These are phyloP conservation scores for Aspergillus phoenicis DNA, from an alignment of 2,329 filamentous ascomycete species.

Conservation along the genomic window DNA sequence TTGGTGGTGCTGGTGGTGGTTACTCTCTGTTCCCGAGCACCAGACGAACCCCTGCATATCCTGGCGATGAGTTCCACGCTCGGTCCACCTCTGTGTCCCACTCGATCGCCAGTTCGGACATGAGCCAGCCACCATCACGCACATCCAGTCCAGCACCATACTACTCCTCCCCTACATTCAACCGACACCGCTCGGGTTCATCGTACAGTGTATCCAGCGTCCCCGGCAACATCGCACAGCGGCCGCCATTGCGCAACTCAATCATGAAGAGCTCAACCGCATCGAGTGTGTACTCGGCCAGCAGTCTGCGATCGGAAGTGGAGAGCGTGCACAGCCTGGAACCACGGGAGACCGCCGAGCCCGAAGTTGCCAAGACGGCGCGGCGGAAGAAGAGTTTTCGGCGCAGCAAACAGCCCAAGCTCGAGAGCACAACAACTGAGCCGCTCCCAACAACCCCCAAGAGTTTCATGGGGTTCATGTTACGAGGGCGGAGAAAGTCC, in stretches of 20 bases:
- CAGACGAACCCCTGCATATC: constrained; percentile 17
- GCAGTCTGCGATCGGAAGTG: constrained; percentile 34
- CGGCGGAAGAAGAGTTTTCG: constrained; percentile 24
- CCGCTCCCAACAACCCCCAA: constrained; percentile 17
- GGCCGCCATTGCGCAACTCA: constrained; percentile 27
- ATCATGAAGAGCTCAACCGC: constrained; percentile 31
- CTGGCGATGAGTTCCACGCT: constrained; percentile 17
- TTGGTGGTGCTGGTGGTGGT: constrained; percentile 20
- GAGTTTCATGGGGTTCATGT: constrained; percentile 28
- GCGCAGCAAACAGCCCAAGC: constrained; percentile 15
- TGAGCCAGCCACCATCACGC: constrained; percentile 23
- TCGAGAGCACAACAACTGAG: constrained; percentile 10
- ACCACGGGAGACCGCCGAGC: constrained; percentile 12
- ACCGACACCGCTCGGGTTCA: constrained; percentile 26
- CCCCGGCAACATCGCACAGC: constrained; percentile 15
- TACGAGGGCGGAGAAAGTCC: constrained; percentile 26
- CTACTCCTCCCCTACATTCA: constrained; percentile 23
- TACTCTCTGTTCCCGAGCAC: constrained; percentile 22
- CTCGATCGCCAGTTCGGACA: constrained; percentile 23
- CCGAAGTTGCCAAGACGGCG: constrained; percentile 13
- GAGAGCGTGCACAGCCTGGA: constrained; percentile 20
- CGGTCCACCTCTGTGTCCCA: constrained; percentile 23
- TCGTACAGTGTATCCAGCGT: constrained; percentile 29
- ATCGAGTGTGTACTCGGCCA: constrained; percentile 31
- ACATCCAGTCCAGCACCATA: constrained; percentile 25